Percentiles rank a stretch among this genome's conserved stretches.
Evolutionary conservation across 352 stramenopile genomes (phyloP).

Genomic region (Thalassiosira sp.): DNA sequence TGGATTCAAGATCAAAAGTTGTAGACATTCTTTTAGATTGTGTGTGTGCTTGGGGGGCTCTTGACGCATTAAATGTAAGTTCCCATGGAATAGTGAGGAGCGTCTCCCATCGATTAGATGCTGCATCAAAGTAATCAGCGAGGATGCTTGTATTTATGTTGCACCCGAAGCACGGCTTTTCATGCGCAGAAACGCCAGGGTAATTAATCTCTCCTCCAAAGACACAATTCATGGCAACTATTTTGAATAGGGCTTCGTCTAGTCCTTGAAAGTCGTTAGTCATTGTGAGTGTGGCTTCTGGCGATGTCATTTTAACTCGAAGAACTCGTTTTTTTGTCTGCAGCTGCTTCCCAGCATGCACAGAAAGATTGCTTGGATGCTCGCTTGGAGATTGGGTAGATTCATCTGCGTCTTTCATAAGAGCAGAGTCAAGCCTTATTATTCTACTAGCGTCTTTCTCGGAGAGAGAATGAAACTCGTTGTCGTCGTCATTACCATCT

Average conservation of each 20-base stretch:
- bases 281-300: constrained; percentile 69
- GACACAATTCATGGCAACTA: constrained; percentile 71
- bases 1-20: constrained; percentile 81
- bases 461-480: constrained; percentile 60
- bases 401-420: constrained; percentile 56
- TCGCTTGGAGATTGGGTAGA: constrained; percentile 30
- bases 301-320: constrained; percentile 71
- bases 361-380: constrained; percentile 41
- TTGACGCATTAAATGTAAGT: constrained; percentile 69
- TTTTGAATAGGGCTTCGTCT: constrained; percentile 76
- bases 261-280: constrained; percentile 75
- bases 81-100: constrained; percentile 81
- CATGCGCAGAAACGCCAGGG: constrained; percentile 19
- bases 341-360: constrained; percentile 33
- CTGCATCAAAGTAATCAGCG: constrained; percentile 83
- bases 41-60: constrained; percentile 56
- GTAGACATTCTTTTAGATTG: constrained; percentile 66
- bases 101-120: constrained; percentile 69
- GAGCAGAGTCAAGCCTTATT: constrained; percentile 63
- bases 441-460: constrained; percentile 63
- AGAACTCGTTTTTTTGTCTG: constrained; percentile 37
- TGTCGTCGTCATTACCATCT: constrained; percentile 10
- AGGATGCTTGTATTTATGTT: constrained; percentile 67
- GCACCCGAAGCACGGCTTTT: constrained; percentile 62
- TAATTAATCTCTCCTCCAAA: constrained; percentile 56